A percentile compares a stretch with the other conserved stretches of the same genome.
phyloP scores from a whole-genome alignment of 169 alveolate genomes.

The Plasmodium berghei region DNA sequence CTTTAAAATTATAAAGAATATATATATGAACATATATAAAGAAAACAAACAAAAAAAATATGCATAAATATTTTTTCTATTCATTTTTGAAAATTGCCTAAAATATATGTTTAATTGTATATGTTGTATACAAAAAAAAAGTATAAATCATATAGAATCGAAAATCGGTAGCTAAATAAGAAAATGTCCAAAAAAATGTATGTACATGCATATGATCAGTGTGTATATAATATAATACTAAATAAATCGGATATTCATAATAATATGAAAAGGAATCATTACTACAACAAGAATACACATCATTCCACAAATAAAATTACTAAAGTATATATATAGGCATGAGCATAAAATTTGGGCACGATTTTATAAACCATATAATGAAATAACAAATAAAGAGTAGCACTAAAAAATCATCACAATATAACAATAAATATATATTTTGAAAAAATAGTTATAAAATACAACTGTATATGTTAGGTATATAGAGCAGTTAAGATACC shows the following conservation, averaged over 20 bases:
- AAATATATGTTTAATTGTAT: conserved; percentile 5
- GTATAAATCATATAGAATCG: not conserved
- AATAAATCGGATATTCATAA: not conserved
- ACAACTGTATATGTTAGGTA: too few relatives aligned
- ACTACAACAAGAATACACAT: too few relatives aligned
- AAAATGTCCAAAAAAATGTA: not conserved
- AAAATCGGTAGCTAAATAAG: not conserved
- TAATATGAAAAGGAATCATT: not conserved
- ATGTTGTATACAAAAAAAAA: conserved; percentile 9
- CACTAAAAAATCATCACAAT: too few relatives aligned
- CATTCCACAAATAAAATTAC: too few relatives aligned
- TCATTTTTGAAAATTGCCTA: conserved; percentile 2
- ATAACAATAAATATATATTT: too few relatives aligned
- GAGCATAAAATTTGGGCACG: not conserved
- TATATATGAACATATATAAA: conserved; percentile 6
- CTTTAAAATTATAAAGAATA: not conserved
- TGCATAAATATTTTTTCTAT: conserved; percentile 3
- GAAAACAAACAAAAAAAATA: conserved; percentile 9
- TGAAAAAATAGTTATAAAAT: too few relatives aligned
- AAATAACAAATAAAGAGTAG: too few relatives aligned
- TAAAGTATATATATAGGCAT: not conserved
- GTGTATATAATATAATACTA: too few relatives aligned
- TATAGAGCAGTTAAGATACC: too few relatives aligned
- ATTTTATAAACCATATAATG: too few relatives aligned
- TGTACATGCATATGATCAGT: too few relatives aligned